These are phyloP conservation scores for Solanum sparsipilum DNA, from an alignment of 257 asterid species.

Conservation along the genomic window DNA sequence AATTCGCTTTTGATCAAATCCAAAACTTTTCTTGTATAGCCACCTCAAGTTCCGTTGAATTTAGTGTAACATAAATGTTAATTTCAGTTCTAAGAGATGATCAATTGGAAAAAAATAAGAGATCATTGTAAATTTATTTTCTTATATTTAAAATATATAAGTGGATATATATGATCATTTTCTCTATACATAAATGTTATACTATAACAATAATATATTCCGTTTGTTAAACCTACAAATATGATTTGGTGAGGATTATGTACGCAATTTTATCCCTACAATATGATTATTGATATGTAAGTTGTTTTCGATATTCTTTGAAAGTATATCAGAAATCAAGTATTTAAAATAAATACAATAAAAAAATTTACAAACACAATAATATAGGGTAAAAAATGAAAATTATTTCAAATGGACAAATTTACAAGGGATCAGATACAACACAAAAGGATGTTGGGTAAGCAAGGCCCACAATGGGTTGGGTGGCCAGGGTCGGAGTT, in stretches of 20 bases:
- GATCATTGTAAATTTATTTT: neutral
- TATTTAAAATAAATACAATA: neutral
- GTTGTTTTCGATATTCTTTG: neutral
- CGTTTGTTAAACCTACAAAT: neutral
- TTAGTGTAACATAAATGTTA: neutral
- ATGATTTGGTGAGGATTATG: neutral
- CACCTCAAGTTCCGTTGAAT: neutral
- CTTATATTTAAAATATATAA: neutral
- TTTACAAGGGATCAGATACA: neutral
- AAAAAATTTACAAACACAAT: neutral
- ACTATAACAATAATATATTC: neutral
- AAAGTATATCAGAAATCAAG: neutral
- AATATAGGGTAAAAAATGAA: neutral
- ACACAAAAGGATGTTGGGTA: neutral
- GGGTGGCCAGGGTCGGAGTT: too few species aligned
- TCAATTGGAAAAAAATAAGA: too few species aligned
- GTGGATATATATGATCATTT: neutral
- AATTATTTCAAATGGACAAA: neutral
- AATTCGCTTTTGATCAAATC: neutral
- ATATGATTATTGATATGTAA: neutral
- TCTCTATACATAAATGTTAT: neutral
- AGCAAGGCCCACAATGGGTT: accelerated
- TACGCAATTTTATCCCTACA: neutral
- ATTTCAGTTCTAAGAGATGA: neutral
- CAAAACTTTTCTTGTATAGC: neutral